Conservation (phyloP, 2,329 filamentous ascomycete species). For the Ophiostoma pallidulum region DNA sequence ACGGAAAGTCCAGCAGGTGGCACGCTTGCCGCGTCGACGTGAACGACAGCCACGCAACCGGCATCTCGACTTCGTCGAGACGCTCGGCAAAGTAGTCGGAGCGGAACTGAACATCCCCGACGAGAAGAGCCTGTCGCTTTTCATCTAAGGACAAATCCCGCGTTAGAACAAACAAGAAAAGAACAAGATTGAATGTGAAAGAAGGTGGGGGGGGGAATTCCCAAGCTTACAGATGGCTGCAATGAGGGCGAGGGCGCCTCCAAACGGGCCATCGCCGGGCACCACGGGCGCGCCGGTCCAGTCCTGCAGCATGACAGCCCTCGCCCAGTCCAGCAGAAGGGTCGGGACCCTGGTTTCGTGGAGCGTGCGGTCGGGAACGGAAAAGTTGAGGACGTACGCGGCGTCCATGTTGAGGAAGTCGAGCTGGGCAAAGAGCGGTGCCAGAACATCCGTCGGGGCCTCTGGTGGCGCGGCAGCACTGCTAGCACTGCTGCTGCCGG, state of each 20-base stretch:
- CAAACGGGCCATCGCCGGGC: conserved; percentile 59
- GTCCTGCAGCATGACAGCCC: conserved; percentile 63
- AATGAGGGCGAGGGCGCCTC: conserved; percentile 67
- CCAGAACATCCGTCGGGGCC: conserved; percentile 34
- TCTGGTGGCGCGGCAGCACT: too few species aligned
- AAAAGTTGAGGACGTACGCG: conserved; percentile 38
- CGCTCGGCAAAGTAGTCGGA: conserved; percentile 68
- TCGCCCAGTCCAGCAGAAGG: conserved; percentile 59
- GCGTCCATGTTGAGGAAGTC: conserved; percentile 40
- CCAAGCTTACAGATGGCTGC: conserved; percentile 61
- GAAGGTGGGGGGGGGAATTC: too few species aligned
- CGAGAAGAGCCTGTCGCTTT: conserved; percentile 51
- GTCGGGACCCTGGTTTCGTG: conserved; percentile 50
- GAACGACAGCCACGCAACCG: conserved; percentile 59
- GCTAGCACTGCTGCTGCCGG: not conserved
- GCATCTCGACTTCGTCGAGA: conserved; percentile 65
- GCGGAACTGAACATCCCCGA: conserved; percentile 61
- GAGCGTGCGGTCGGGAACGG: conserved; percentile 39
- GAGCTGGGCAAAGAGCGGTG: conserved; percentile 42
- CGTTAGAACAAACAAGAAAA: conserved; percentile 3
- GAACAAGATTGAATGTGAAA: not conserved
- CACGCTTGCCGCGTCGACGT: conserved; percentile 50
- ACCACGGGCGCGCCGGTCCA: conserved; percentile 73
- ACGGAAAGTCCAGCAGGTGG: conserved; percentile 73
- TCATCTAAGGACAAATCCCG: conserved; percentile 42